Percentiles rank a stretch among this genome's conserved stretches.
phyloP scores from a whole-genome alignment of 2,329 filamentous ascomycete genomes.

The Colletotrichum lini region DNA sequence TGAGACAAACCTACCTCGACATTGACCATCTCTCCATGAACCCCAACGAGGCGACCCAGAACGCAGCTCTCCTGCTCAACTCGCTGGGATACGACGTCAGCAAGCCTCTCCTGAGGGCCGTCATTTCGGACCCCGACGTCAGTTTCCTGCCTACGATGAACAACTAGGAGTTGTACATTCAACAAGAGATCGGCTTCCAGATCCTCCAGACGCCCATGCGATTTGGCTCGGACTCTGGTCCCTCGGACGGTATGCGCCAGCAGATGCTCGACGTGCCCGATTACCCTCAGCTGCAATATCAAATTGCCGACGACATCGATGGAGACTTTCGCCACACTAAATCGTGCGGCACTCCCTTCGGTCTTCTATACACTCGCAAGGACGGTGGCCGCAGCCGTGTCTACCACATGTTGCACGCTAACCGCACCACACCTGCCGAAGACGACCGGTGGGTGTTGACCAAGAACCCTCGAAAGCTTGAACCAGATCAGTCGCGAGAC shows the following conservation, averaged over 20 bases:
- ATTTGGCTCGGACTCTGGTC: background rate
- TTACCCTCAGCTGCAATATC: background rate
- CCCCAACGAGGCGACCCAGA: background rate
- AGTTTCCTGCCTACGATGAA: constrained; percentile 14
- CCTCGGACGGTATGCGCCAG: constrained; percentile 8
- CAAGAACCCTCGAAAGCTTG: constrained; percentile 21
- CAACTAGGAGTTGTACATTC: constrained; percentile 35
- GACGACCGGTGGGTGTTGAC: constrained; percentile 34
- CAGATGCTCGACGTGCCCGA: background rate
- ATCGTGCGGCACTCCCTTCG: constrained; percentile 28
- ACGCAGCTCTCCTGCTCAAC: constrained; percentile 1
- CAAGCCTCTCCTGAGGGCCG: constrained; percentile 26
- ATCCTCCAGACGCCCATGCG: constrained; percentile 6
- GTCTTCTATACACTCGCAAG: constrained; percentile 23
- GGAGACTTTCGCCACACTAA: constrained; percentile 9
- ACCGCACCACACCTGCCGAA: background rate
- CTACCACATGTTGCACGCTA: constrained; percentile 22
- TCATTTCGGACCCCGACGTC: background rate
- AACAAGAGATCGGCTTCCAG: constrained; percentile 19
- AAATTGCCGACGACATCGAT: background rate
- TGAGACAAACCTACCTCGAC: constrained; percentile 18
- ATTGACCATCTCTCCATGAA: background rate
- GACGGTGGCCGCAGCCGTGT: background rate
- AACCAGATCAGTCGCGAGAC: constrained; percentile 15
- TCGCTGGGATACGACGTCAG: constrained; percentile 22